Conservation (phyloP, 805 yeast species). For the Pichia scutulata region DNA sequence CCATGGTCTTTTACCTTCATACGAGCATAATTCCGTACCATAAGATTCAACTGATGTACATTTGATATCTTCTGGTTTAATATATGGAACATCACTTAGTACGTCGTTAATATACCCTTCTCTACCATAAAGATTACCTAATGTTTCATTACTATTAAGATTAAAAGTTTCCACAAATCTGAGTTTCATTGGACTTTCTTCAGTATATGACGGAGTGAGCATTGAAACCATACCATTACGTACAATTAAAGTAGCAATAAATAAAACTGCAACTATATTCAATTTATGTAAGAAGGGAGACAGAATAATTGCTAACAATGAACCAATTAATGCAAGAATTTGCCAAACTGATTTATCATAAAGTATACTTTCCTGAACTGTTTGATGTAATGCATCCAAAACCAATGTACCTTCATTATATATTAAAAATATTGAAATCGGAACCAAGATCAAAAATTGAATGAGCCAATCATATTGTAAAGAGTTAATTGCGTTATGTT, state of each 20-base stretch:
- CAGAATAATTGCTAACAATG: conserved; percentile 40
- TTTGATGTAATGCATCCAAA: conserved; percentile 59
- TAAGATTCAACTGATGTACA: conserved; percentile 31
- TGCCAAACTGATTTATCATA: conserved; percentile 35
- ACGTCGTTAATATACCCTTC: conserved; percentile 39
- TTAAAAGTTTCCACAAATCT: conserved; percentile 60
- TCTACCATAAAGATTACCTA: conserved; percentile 33
- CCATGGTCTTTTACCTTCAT: conserved; percentile 43
- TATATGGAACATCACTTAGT: conserved; percentile 57
- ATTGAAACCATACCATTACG: conserved; percentile 33
- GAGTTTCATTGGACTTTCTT: conserved; percentile 58
- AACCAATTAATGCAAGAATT: conserved; percentile 28
- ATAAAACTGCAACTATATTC: conserved; percentile 43
- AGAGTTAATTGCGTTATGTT: conserved; percentile 31
- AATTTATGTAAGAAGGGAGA: conserved; percentile 66
- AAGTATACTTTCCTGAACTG: conserved; percentile 55
- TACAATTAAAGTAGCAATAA: conserved; percentile 32
- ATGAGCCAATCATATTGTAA: conserved; percentile 74
- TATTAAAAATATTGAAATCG: conserved; percentile 49
- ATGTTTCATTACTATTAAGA: conserved; percentile 23
- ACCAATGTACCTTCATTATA: conserved; percentile 48
- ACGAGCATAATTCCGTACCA: conserved; percentile 49
- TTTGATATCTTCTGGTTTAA: conserved; percentile 14
- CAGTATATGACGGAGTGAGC: conserved; percentile 51
- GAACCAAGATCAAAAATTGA: conserved; percentile 64